Base-by-base conservation (phyloP, 345 rosid genomes). In the Populus euphratica region DNA sequence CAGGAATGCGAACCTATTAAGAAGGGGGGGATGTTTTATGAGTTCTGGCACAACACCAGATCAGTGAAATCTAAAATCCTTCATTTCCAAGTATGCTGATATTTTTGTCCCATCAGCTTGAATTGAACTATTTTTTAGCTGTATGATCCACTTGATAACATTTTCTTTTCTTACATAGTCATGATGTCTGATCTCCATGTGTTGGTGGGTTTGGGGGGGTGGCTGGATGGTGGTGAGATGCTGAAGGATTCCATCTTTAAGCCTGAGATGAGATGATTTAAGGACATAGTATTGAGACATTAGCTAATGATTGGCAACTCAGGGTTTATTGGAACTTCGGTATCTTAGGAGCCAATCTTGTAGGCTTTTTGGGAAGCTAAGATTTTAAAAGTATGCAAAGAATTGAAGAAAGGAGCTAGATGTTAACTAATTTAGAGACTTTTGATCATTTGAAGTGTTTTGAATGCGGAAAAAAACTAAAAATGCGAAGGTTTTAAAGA, bases 21-120 rank as follows among this genome's bases (percentile, higher is more conserved):
- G 80, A 87, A 81, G 78, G 91, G 86, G 43, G 86, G 87, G 8
- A 70, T 29, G 35, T 85, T 79, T 79, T 88, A 83, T 74, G 88
- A 86, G 59, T 88, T 88, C 80, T 78, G 88, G 86, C 84, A 83
- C 50, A 88, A 88, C 70, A 83, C 91, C 21, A 85, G 89, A 88
- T 83, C 89, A 11, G 91, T 86, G 76, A 88, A 87, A 71, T 88
- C 91, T n/a, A 88, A 89, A 54, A 88, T 88, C 75, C 88, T 88
- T 77, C 91, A 88, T 82, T 88, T 88, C 80, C 91, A 88, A 76
- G 91, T 88, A 80, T 67, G 78, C 61, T 43, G 33, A 68, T 36
- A 36, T 66, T 14, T 13, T 17, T 47, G 49, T 63, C 50, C 23
- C 59, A 72, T 75, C 33, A 47, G 35, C 59, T 72, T 52, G 41